A percentile compares a stretch with the other conserved stretches of the same genome.
These are phyloP conservation scores for Lophiotrema nucula DNA, from an alignment of 495 filamentous ascomycete species.

Conservation along the genomic window DNA sequence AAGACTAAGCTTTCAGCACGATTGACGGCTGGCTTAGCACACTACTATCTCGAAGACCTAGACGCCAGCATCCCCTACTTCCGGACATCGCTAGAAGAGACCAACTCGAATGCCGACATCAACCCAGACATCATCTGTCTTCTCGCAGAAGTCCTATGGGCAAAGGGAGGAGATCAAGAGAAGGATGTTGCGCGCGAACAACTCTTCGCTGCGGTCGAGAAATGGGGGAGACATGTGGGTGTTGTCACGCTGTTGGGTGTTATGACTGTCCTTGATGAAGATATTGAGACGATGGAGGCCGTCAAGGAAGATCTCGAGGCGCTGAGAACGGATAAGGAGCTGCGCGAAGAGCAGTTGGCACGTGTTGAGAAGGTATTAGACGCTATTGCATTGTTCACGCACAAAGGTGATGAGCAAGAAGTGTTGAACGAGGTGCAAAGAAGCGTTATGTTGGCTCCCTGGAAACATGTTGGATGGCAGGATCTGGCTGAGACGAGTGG, in stretches of 20 bases:
- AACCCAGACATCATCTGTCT: slow-evolving; percentile 86
- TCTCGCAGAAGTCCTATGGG: slow-evolving; percentile 88
- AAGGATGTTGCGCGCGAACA: slow-evolving; percentile 73
- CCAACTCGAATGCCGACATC: slow-evolving; percentile 73
- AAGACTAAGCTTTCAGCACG: slow-evolving; percentile 79
- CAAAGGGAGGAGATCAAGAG: slow-evolving; percentile 74
- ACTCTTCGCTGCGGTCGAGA: slow-evolving; percentile 74
- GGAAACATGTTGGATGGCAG: slow-evolving; percentile 73
- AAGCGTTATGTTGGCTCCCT: slow-evolving; percentile 72
- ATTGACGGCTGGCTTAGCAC: slow-evolving; percentile 78
- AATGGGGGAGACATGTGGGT: slow-evolving; percentile 68
- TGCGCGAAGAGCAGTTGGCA: slow-evolving; percentile 48
- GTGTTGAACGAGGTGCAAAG: slow-evolving; percentile 38
- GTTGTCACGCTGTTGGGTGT: slow-evolving; percentile 76
- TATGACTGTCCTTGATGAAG: slow-evolving; percentile 76
- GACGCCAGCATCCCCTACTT: slow-evolving; percentile 74
- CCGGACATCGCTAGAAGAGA: slow-evolving; percentile 76
- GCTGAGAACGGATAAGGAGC: slow-evolving; percentile 62
- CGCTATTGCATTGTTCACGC: slow-evolving; percentile 51
- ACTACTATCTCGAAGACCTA: slow-evolving; percentile 65
- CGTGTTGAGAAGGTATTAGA: slow-evolving; percentile 59
- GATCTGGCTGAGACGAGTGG: slow-evolving; percentile 55
- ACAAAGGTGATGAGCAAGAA: slow-evolving; percentile 30
- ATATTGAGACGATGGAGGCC: slow-evolving; percentile 74
- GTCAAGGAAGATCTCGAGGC: slow-evolving; percentile 73